A percentile compares a stretch with the other conserved stretches of the same genome.
These are phyloP conservation scores for Curvularia sp. DNA, from an alignment of 2,329 filamentous ascomycete species.

Conservation along the genomic window DNA sequence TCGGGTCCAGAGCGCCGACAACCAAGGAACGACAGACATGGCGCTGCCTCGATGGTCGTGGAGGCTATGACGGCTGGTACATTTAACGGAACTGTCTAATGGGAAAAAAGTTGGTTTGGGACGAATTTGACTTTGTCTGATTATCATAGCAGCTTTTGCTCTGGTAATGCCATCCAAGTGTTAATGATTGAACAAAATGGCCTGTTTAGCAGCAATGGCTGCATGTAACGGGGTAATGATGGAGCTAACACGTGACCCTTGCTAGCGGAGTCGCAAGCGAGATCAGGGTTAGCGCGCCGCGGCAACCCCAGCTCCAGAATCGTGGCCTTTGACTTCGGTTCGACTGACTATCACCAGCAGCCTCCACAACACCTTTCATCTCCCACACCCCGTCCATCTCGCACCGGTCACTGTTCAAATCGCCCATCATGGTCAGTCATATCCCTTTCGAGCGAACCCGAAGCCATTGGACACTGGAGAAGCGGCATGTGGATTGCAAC, in stretches of 20 bases:
- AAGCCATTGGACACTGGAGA: constrained; percentile 14
- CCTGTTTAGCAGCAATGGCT: no score
- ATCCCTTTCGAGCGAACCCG: not conserved
- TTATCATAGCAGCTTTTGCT: not conserved
- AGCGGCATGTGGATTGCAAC: constrained; percentile 1
- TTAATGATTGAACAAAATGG: no score
- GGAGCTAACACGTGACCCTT: constrained; percentile 23
- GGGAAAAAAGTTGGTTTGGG: constrained; percentile 34
- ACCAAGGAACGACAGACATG: constrained; percentile 21
- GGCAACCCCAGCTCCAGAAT: constrained; percentile 40
- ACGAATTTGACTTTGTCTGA: not conserved
- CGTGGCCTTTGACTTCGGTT: constrained; percentile 39
- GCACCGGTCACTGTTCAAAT: constrained; percentile 10
- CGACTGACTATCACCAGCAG: constrained; percentile 23
- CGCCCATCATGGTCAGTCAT: constrained; percentile 31
- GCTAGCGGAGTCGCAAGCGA: constrained; percentile 29
- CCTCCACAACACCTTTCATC: constrained; percentile 20
- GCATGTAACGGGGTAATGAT: not conserved
- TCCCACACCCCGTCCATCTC: constrained; percentile 10
- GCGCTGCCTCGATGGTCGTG: constrained; percentile 29
- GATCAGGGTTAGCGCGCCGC: constrained; percentile 29
- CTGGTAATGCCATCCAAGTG: not conserved
- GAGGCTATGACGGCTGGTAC: constrained; percentile 30
- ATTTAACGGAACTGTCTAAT: constrained; percentile 36
- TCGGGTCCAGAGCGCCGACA: constrained; percentile 28